phyloP scores from a whole-genome alignment of 2,329 filamentous ascomycete species.

The Xylariales sp. region DNA sequence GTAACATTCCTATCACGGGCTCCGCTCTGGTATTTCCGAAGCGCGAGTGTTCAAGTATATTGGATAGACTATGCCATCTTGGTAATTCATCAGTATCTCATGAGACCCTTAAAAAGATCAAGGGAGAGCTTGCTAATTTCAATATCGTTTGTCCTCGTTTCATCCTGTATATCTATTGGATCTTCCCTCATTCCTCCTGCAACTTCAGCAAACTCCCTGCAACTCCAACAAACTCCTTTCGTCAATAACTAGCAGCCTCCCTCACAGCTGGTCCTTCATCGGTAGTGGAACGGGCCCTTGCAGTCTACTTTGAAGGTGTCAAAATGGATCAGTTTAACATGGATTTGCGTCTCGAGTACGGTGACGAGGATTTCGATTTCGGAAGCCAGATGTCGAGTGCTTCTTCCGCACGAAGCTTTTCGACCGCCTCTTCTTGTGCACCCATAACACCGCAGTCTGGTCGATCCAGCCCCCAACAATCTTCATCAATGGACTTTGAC shows the following conservation, averaged over 20 bases:
- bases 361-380: slow-evolving; percentile 22
- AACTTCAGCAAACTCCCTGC: slow-evolving; percentile 2
- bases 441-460: slow-evolving; percentile 29
- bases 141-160: neutral
- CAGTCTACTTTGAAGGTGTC: slow-evolving; percentile 13
- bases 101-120: slow-evolving; percentile 1
- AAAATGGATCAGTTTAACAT: slow-evolving; percentile 16
- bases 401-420: slow-evolving; percentile 25
- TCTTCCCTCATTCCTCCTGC: slow-evolving; percentile 14
- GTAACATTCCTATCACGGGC: slow-evolving; percentile 1
- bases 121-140: slow-evolving; percentile 2
- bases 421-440: slow-evolving; percentile 24
- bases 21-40: neutral
- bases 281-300: slow-evolving; percentile 8
- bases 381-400: slow-evolving; percentile 17
- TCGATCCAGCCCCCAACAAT: slow-evolving; percentile 26
- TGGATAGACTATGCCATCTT: slow-evolving; percentile 1
- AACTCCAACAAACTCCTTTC: neutral
- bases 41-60: neutral
- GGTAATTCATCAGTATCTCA: neutral
- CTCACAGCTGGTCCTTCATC: too few relatives aligned
- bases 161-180: slow-evolving; percentile 5
- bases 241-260: neutral
- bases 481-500: slow-evolving; percentile 15
- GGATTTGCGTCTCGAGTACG: slow-evolving; percentile 30